Base-by-base conservation (phyloP, 2,329 filamentous ascomycete genomes). In the Chalaropsis thielavioides region DNA sequence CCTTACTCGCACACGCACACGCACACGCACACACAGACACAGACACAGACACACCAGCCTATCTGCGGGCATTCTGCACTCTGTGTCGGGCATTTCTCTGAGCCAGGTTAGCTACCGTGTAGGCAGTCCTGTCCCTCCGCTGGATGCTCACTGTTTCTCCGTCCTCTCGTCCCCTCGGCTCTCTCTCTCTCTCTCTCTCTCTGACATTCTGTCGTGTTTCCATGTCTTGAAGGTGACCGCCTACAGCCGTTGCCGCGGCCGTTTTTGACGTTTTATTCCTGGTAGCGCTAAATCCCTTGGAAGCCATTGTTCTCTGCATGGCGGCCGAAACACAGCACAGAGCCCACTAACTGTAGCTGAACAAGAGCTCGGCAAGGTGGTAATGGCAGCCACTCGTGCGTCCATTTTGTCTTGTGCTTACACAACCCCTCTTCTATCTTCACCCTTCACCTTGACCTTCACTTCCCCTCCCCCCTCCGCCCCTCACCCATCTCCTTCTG, bases 281-380 rank as follows among this genome's bases (percentile, higher is more conserved):
- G 11, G 54, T 58, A 35, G 31, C 17, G 27, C 27, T 27, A 58
- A 58, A 58, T 58, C 27, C 54, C 31, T 35, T 58, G 31, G 13
- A 35, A n/a, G 24, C 54, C 54, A 58, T 58, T 58, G 54, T 58
- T 58, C 54, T 58, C 54, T 58, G 54, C 54, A 58, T 58, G 31
- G 38, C 54, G 54, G 54, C 31, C 54, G 31, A 58, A 58, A 58
- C 54, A 38, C 54, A 46, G 19, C 19, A 51, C 19, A 51, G 15
- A 51, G 46, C 24, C 46, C 11, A 24, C 19, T 8, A 24, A 35
- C n/a, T 5, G 27, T 6, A 3, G 46, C 10, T 3, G 46, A 19
- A 51, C 24, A 24, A 17, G 46, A 3, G 46, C 10, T 3, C 19
- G 46, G 27, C 24, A 24, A 17, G 46, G 46, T 15, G 19, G 8